Evolutionary conservation across 164 flowering plant genomes (phyloP).

Genomic region (Liriodendron chinense): DNA sequence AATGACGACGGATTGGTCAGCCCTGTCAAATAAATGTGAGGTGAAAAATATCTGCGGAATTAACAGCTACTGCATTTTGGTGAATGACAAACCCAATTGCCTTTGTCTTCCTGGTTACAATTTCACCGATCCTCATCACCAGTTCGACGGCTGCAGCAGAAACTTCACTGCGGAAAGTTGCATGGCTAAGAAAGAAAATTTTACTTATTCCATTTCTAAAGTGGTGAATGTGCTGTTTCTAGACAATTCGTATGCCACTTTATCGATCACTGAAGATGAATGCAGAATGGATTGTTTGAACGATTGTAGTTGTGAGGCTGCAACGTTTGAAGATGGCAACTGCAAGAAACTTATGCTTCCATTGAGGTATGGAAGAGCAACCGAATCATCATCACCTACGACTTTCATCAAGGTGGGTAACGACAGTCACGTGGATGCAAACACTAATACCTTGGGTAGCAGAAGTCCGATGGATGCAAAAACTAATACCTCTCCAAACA

Average conservation of each 20-base stretch:
- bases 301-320: slow-evolving; percentile 36
- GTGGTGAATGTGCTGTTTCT: slow-evolving; percentile 24
- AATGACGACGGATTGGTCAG: neutral
- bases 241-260: slow-evolving; percentile 10
- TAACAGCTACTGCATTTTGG: slow-evolving; percentile 7
- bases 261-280: slow-evolving; percentile 20
- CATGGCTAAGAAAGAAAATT: neutral
- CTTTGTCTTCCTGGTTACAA: slow-evolving; percentile 24
- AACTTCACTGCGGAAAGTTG: slow-evolving; percentile 21
- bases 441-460: too few relatives aligned
- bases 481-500: too few relatives aligned
- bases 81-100: slow-evolving; percentile 11
- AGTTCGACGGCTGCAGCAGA: slow-evolving; percentile 25
- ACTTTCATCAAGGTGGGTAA: too few relatives aligned
- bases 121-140: slow-evolving; percentile 17
- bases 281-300: slow-evolving; percentile 36
- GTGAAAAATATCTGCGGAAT: slow-evolving; percentile 17
- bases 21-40: neutral
- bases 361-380: slow-evolving; percentile 20
- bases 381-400: too few relatives aligned
- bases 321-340: neutral
- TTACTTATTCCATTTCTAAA: neutral
- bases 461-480: too few relatives aligned
- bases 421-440: too few relatives aligned
- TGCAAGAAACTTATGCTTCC: slow-evolving; percentile 32